Evolutionary conservation across 352 stramenopile genomes (phyloP).

Genomic region (Halophytophthora polymorphica): DNA sequence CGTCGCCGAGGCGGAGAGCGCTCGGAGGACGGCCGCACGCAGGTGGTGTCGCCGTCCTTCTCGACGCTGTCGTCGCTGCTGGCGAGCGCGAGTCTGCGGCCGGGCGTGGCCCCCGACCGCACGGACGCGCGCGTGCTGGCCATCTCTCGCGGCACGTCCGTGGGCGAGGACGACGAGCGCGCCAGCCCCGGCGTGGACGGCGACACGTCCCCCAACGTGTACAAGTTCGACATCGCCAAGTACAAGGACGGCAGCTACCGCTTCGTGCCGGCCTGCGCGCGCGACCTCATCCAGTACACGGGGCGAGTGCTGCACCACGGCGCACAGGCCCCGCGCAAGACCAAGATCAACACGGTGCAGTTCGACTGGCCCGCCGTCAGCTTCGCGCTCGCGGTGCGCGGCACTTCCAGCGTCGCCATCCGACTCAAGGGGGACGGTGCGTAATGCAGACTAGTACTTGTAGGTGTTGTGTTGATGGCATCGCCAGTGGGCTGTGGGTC

Average conservation of each 20-base stretch:
- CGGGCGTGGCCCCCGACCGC: slow-evolving; percentile 8
- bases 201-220: slow-evolving; percentile 36
- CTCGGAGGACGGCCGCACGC: slow-evolving; percentile 18
- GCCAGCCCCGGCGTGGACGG: slow-evolving; percentile 2
- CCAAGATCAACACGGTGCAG: slow-evolving; percentile 85
- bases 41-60: slow-evolving; percentile 11
- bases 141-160: slow-evolving; percentile 29
- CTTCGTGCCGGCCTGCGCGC: slow-evolving; percentile 64
- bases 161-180: slow-evolving; percentile 33
- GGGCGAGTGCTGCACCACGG: slow-evolving; percentile 76
- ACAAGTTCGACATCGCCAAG: slow-evolving; percentile 76
- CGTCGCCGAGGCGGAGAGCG: slow-evolving; percentile 11
- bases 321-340: slow-evolving; percentile 47
- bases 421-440: slow-evolving; percentile 81
- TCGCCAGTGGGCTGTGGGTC: too few relatives aligned
- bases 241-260: slow-evolving; percentile 73
- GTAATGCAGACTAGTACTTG: slow-evolving; percentile 2
- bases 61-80: slow-evolving; percentile 17
- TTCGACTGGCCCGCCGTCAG: slow-evolving; percentile 80
- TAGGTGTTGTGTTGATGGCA: too few relatives aligned
- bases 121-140: slow-evolving; percentile 21
- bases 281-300: slow-evolving; percentile 73
- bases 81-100: slow-evolving; percentile 18
- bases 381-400: slow-evolving; percentile 60
- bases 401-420: slow-evolving; percentile 64